Percentiles rank a stretch among this genome's conserved stretches.
These are phyloP conservation scores for Capsicum chinense DNA, from an alignment of 257 asterid genomes.

Conservation along the genomic window DNA sequence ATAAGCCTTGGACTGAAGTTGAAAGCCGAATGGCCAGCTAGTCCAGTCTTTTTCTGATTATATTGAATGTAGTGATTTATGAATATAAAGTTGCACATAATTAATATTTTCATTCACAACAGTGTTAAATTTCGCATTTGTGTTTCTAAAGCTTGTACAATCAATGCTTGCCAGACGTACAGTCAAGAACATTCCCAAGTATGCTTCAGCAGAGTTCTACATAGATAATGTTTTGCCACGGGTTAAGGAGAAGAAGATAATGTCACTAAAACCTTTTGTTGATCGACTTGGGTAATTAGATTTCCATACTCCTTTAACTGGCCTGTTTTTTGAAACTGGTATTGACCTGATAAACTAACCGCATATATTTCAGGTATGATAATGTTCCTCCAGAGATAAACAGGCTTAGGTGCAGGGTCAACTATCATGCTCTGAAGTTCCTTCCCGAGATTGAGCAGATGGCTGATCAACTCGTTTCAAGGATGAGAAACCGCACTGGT, in stretches of 20 bases:
- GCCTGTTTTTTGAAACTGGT: neutral
- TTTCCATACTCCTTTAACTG: constrained; percentile 27
- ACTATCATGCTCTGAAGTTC: constrained; percentile 95
- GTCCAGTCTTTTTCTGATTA: constrained; percentile 11
- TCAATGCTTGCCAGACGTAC: constrained; percentile 71
- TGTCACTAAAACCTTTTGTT: constrained; percentile 97
- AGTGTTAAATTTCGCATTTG: constrained; percentile 33
- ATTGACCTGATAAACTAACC: neutral
- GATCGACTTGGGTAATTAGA: constrained; percentile 95
- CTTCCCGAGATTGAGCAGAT: constrained; percentile 94
- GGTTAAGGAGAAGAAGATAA: constrained; percentile 90
- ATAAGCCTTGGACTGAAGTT: neutral
- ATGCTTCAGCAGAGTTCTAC: constrained; percentile 97
- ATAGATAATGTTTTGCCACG: constrained; percentile 97
- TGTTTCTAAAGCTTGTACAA: constrained; percentile 36
- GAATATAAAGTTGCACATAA: neutral
- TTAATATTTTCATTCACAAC: neutral
- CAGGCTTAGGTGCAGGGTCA: constrained; percentile 96
- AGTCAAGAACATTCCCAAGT: constrained; percentile 96
- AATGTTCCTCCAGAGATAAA: constrained; percentile 96
- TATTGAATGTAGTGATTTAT: constrained; percentile 9
- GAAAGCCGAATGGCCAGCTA: neutral
- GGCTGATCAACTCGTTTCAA: constrained; percentile 92
- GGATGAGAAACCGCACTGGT: constrained; percentile 96
- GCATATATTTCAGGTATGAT: constrained; percentile 70